Conservation (phyloP, 2,329 filamentous ascomycete genomes). For the Diplodia corticola region DNA sequence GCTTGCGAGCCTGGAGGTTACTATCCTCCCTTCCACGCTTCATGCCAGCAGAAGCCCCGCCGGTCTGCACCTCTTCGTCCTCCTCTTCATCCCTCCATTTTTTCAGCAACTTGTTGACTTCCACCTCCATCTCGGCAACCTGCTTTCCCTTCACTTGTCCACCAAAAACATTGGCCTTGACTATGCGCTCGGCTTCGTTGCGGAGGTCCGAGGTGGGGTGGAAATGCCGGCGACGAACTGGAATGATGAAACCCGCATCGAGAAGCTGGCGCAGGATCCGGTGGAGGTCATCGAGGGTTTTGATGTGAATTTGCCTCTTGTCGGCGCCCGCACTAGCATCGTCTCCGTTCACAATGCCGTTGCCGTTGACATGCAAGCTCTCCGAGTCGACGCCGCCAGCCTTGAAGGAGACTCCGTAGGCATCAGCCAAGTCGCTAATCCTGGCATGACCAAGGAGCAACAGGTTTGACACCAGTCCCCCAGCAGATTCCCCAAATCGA, state of each 20-base stretch:
- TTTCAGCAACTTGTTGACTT: conserved; percentile 60
- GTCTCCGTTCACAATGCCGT: conserved; percentile 28
- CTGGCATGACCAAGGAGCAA: conserved; percentile 76
- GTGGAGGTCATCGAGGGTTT: conserved; percentile 44
- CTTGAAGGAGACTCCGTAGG: conserved; percentile 52
- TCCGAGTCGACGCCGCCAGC: conserved; percentile 29
- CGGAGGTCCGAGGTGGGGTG: conserved; percentile 58
- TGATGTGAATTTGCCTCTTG: conserved; percentile 34
- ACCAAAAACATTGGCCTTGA: conserved; percentile 55
- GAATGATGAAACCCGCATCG: conserved; percentile 66
- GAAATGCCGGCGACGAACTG: conserved; percentile 53
- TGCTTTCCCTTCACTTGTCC: conserved; percentile 27
- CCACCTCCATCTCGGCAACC: conserved; percentile 64
- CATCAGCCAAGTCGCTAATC: conserved; percentile 67
- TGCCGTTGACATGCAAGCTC: conserved; percentile 18
- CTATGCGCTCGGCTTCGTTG: conserved; percentile 62
- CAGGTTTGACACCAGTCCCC: conserved; percentile 72
- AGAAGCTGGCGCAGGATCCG: conserved; percentile 53
- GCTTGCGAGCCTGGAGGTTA: conserved; percentile 33
- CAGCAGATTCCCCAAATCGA: conserved; percentile 72
- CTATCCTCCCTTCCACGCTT: conserved; percentile 11
- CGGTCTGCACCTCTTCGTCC: conserved; percentile 28
- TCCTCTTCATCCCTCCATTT: conserved; percentile 48
- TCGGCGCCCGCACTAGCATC: conserved; percentile 26
- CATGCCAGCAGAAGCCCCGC: conserved; percentile 8